Percentiles rank a stretch among this genome's conserved stretches.
phyloP scores from a whole-genome alignment of 2,329 filamentous ascomycete species.

The Aspergillus vadensis region DNA sequence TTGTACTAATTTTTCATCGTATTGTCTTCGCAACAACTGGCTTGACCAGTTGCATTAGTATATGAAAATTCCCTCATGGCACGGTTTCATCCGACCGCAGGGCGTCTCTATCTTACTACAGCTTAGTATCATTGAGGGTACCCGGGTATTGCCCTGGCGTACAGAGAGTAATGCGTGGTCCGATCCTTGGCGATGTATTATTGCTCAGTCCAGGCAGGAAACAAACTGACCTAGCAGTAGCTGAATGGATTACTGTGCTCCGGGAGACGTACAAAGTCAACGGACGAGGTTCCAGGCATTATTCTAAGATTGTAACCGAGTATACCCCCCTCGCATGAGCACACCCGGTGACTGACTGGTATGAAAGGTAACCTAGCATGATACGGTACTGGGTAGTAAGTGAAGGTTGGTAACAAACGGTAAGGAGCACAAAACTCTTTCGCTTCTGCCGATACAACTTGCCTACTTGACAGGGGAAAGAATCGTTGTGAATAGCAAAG shows the following conservation, averaged over 20 bases:
- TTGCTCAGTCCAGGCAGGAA: conserved; percentile 11
- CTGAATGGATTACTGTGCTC: conserved; percentile 19
- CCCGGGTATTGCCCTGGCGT: not conserved
- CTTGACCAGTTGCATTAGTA: not conserved
- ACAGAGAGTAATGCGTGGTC: not conserved
- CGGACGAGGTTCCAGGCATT: not conserved
- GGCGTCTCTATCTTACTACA: not conserved
- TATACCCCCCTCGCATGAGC: conserved; percentile 10
- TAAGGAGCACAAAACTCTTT: too few relatives aligned
- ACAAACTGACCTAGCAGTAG: conserved; percentile 1
- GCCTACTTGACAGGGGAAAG: not conserved
- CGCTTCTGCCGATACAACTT: too few relatives aligned
- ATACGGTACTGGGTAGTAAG: not conserved
- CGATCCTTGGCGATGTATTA: conserved; percentile 2
- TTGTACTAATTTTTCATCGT: too few relatives aligned
- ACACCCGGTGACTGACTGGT: conserved; percentile 6
- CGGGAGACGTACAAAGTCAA: conserved; percentile 2
- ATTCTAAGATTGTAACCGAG: not conserved
- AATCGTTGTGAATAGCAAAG: not conserved
- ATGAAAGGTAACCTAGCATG: not conserved
- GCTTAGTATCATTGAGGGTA: not conserved
- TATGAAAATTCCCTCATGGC: not conserved
- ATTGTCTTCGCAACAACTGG: not conserved
- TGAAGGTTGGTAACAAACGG: too few relatives aligned
- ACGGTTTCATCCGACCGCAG: not conserved